Base-by-base conservation (phyloP, 257 asterid species). In the Phtheirospermum japonicum region DNA sequence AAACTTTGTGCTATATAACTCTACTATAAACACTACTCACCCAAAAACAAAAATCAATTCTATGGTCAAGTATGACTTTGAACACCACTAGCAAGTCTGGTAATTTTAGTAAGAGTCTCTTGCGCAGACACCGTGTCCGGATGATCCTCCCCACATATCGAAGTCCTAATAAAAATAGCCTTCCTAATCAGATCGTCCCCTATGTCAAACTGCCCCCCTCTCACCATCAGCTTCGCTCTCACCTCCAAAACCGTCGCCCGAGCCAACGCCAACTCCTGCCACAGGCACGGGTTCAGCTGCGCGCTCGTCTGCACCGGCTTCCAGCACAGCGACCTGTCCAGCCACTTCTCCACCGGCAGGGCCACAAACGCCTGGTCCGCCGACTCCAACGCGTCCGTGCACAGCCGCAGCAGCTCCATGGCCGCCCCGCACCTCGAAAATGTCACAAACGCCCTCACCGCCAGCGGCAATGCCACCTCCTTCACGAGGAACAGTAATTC, bases 191-290 rank as follows among this genome's bases (percentile, higher is more conserved):
- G 72, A 78, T 89, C 97, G 43, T 89, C 99, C 4, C 90, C 97
- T 9, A 85, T 79, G 48, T 84, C 96, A 51, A 83, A 89, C 51
- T 82, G 86, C 3, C 94, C 96, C 26, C 99, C 99, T 80, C 94
- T 79, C 33, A 77, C 79, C 99, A 93, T 93, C 39, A 93, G 69
- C 81, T 89, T 89, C 0, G 97, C 95, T 71, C 99, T 57, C 40
- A 93, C 80, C 60, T 93, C 99, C 0, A 89, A 80, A 71, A 93
- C 96, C 0, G 79, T 77, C 3, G 99, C 99, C 67, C 99, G 62
- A 4, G 92, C 80, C 60, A 93, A 64, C 0, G 99, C 97, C 39
- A 93, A 92, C 28, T 89, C 95, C 59, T 89, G 97, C 99, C 99
- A 93, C 7, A 93, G 80, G 65, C 84, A 82, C 32, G 99, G 99